Evolutionary conservation across 2,329 filamentous ascomycete genomes (phyloP), one percentile per base, ranked within the genome.

Genomic region (Colletotrichum endophyticum): DNA sequence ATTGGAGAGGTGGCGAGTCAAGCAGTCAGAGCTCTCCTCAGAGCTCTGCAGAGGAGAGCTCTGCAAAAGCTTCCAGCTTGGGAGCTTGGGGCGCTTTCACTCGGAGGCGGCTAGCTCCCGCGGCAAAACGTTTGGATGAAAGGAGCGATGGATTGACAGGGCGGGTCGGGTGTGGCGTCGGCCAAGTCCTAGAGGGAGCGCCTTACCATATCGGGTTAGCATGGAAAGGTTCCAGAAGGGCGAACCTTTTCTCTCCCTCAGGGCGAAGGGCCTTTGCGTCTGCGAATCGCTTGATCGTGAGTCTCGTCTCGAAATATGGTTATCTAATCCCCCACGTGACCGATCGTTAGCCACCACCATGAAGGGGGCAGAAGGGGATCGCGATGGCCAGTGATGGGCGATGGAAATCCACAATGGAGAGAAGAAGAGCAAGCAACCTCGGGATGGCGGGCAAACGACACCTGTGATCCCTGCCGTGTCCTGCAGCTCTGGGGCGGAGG

Each of bases 111-210:
- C 63, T 57, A 76, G 66, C 66, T 75, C 66, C 71, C 53, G 73
- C 34, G 49, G 75, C 66, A 3, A 64, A 39, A 32, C 5, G 39
- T 71, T 67, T 66, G 72, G 61, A 72, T 57, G 72, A 62, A 53
- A 61, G 15, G 30, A 57, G 53, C 32, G 39, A 49, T 11, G 63
- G 66, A 68, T 56, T 75, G 75, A 34, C 72, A 71, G 56, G 73
- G 44, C 66, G 72, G 72, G 61, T 27, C 75, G 72, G 72, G 39
- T 75, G 75, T 77, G 75, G 75, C 72, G 66, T 67, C 32, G 75
- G 64, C 70, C 63, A 73, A 61, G 44, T 34, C 53, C 34, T 53
- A 62, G 25, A 63, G 56, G 22, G 32, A 25, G 66, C 32, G 22
- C 49, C n/a, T 53, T 62, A 8, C 44, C 61, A n/a, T 15, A 67